Conservation (phyloP, 208 protist species). For the Crithidia fasciculata region DNA sequence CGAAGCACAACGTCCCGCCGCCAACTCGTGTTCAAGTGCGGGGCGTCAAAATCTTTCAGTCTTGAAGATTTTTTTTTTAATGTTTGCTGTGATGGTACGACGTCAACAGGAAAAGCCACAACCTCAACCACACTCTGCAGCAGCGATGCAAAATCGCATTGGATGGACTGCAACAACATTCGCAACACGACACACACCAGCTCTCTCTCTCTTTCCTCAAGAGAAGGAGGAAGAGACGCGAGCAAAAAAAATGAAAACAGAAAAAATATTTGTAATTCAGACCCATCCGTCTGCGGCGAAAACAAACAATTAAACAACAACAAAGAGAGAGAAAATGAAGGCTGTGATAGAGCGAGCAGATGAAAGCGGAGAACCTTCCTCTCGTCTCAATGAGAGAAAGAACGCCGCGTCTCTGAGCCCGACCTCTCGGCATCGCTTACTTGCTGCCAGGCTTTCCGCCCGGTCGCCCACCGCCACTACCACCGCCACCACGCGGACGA, state of each 20-base stretch:
- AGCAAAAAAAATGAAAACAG: neutral
- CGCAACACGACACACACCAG: too few relatives aligned
- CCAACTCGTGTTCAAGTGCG: too few relatives aligned
- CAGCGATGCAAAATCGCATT: too few relatives aligned
- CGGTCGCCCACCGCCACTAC: constrained; percentile 28
- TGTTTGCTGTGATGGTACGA: too few relatives aligned
- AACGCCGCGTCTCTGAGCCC: too few relatives aligned
- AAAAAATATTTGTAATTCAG: neutral
- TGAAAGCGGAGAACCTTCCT: neutral
- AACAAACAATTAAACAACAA: neutral
- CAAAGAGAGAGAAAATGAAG: neutral
- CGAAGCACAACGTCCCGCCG: too few relatives aligned
- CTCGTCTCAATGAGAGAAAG: neutral
- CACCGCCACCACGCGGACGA: constrained; percentile 3
- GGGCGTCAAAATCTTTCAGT: too few relatives aligned
- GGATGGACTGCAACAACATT: too few relatives aligned
- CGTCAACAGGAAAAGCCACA: too few relatives aligned
- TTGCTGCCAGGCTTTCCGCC: constrained; percentile 9
- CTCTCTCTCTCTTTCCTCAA: too few relatives aligned
- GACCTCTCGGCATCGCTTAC: neutral
- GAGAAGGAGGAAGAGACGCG: neutral
- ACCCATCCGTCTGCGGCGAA: neutral
- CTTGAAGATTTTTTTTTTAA: too few relatives aligned
- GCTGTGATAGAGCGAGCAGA: neutral
- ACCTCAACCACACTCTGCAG: too few relatives aligned